Percentiles rank a stretch among this genome's conserved stretches.
Evolutionary conservation across 306 rosid genomes (phyloP).

Genomic region (cucumber (Cucumis sativus)): DNA sequence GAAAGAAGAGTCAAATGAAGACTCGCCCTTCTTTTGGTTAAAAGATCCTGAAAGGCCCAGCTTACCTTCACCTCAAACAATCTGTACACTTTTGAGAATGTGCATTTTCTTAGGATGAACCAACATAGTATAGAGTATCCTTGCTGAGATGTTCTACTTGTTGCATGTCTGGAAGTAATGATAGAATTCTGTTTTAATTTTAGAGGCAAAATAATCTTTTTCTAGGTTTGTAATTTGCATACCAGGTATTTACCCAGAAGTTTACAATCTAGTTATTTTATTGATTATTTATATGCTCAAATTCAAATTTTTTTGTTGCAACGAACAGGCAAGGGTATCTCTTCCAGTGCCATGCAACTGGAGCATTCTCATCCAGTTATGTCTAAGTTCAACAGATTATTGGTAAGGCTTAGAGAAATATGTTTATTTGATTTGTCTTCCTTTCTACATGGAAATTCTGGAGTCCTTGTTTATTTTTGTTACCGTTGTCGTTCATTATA

Average conservation of each 20-base stretch:
- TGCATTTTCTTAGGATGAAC: neutral
- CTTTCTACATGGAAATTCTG: neutral
- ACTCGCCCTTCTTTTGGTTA: too few relatives aligned
- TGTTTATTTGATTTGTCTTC: neutral
- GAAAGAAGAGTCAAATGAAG: too few relatives aligned
- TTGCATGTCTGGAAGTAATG: neutral
- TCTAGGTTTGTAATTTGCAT: neutral
- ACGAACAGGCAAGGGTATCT: constrained; percentile 37
- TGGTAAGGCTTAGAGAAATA: constrained; percentile 43
- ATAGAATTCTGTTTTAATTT: neutral
- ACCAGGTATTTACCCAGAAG: neutral
- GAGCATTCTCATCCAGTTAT: constrained; percentile 44
- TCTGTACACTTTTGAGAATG: neutral
- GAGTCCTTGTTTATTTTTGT: neutral
- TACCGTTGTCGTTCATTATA: neutral
- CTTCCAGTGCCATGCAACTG: constrained; percentile 31
- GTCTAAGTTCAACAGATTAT: constrained; percentile 61
- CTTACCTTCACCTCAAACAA: too few relatives aligned
- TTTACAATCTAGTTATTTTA: neutral
- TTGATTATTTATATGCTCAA: neutral
- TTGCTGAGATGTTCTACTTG: neutral
- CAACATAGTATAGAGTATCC: neutral
- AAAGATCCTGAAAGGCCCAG: too few relatives aligned
- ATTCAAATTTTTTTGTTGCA: constrained; percentile 7
- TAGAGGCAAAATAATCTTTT: neutral